A percentile compares a stretch with the other conserved stretches of the same genome.
Conservation (phyloP, 2,329 filamentous ascomycete species). For the Dryadomyces quercivorus region DNA sequence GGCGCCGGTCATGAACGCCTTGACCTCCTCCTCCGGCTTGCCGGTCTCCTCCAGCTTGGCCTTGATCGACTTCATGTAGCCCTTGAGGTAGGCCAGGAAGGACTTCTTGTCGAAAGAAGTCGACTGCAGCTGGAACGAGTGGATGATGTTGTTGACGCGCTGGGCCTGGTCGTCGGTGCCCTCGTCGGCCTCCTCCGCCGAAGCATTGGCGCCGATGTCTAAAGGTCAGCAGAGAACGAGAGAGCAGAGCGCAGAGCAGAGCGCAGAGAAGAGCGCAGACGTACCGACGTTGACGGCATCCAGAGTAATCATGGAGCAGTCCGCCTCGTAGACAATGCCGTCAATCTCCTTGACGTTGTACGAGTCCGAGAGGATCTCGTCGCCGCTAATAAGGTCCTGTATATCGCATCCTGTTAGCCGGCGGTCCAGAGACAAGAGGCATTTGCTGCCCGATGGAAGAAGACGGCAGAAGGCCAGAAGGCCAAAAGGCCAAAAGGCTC, state of each 20-base stretch:
- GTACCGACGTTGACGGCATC: conserved; percentile 61
- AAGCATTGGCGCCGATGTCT: conserved; percentile 94
- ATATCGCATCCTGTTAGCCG: background rate
- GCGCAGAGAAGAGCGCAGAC: conserved; percentile 27
- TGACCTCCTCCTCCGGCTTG: conserved; percentile 54
- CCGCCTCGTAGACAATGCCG: conserved; percentile 73
- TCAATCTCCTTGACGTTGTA: conserved; percentile 74
- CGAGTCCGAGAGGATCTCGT: conserved; percentile 96
- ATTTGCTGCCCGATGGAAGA: no score
- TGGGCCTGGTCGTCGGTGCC: conserved; percentile 55
- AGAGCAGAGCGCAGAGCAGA: no score
- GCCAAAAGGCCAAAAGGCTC: background rate
- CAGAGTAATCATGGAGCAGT: conserved; percentile 82
- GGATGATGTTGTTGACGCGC: conserved; percentile 85
- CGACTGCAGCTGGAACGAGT: conserved; percentile 78
- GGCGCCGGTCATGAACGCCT: conserved; percentile 70
- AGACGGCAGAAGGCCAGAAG: background rate
- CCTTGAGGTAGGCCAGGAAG: conserved; percentile 75
- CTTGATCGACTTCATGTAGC: conserved; percentile 88
- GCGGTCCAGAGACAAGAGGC: no score
- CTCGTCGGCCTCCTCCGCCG: conserved; percentile 78
- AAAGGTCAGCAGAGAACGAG: background rate
- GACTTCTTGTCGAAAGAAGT: conserved; percentile 78
- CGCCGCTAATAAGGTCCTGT: conserved; percentile 77
- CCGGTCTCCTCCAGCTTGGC: conserved; percentile 43